A percentile compares a stretch with the other conserved stretches of the same genome.
These are phyloP conservation scores for Backusella tuberculispora DNA, from an alignment of 192 early-diverging fungal species.

Conservation along the genomic window DNA sequence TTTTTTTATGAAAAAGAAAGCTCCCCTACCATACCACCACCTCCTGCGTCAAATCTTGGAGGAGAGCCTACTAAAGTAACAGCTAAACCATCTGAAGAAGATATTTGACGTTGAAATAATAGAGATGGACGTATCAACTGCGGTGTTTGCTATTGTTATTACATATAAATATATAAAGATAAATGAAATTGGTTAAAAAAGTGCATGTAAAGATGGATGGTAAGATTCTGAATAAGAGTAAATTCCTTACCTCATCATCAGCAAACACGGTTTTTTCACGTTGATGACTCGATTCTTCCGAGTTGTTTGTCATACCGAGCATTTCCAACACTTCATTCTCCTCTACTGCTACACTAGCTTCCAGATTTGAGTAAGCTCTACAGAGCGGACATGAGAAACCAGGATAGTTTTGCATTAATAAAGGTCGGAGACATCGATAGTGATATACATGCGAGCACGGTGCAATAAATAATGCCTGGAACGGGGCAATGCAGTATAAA, in stretches of 20 bases:
- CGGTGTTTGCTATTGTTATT: neutral
- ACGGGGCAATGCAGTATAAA: conserved; percentile 74
- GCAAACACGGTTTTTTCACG: conserved; percentile 20
- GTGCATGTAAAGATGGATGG: neutral
- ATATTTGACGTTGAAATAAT: conserved; percentile 18
- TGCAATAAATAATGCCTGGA: conserved; percentile 84
- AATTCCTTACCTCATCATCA: conserved; percentile 19
- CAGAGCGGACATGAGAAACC: conserved; percentile 84
- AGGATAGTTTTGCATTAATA: conserved; percentile 62
- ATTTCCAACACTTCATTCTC: conserved; percentile 34
- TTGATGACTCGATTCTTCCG: neutral
- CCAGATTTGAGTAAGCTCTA: conserved; percentile 83
- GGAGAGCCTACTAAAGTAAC: conserved; percentile 21
- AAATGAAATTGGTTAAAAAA: neutral
- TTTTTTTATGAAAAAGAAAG: conserved; percentile 2
- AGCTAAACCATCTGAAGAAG: conserved; percentile 18
- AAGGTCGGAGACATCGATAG: conserved; percentile 80
- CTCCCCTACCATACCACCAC: conserved; percentile 3
- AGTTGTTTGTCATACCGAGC: neutral
- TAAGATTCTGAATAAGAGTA: conserved; percentile 3
- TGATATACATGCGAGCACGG: conserved; percentile 90
- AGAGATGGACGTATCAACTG: conserved; percentile 6
- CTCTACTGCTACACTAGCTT: conserved; percentile 66
- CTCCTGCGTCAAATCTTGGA: conserved; percentile 18
- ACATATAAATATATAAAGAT: neutral